Evolutionary conservation across 805 yeast genomes (phyloP), one percentile per base, ranked within the genome.

Genomic region (Hanseniaspora mollemarum): DNA sequence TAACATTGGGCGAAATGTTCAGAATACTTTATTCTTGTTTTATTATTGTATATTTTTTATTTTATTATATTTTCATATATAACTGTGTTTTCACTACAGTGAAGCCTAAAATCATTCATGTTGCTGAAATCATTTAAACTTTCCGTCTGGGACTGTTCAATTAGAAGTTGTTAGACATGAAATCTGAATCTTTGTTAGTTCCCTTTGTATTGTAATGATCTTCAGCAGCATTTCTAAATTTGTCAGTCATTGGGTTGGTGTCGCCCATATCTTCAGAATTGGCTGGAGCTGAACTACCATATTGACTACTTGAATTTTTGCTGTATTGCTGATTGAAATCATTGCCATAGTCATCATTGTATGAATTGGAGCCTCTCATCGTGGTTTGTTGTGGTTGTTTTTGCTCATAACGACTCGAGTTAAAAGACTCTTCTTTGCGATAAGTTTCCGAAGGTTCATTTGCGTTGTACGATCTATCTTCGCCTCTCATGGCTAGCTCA

Each of bases 161-260:
- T 36, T 29, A 48, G 29, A 48, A 12, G 52, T 48, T 41, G 36
- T 48, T 35, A 29, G 41, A 35, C 6, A 48, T 18, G 31, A 33
- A 48, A 16, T 48, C 42, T 6, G 33, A 33, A 9, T 36, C 52
- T 13, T 48, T 33, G 33, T 28, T 19, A 12, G 35, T n/a, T 22
- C 41, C 52, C 33, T 41, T 26, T 33, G 40, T 40, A 15, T 25
- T 41, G 29, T 40, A 26, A 26, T 32, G 29, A n/a, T 41, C 35
- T 35, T 48, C 28, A 12, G 45, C 36, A 40, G 50, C 50, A 15
- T 36, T 21, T 28, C 25, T 28, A 4, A 38, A 24, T 4, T 18
- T 46, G 43, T 38, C 50, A 2, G 7, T 21, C 50, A 46, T 38
- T 4, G 22, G 15, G n/a, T n/a, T n/a, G n/a, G 26, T 35, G 28